These are phyloP conservation scores for Wolfiporia cocos DNA, from an alignment of 1,284 basidiomycete species.

Conservation along the genomic window DNA sequence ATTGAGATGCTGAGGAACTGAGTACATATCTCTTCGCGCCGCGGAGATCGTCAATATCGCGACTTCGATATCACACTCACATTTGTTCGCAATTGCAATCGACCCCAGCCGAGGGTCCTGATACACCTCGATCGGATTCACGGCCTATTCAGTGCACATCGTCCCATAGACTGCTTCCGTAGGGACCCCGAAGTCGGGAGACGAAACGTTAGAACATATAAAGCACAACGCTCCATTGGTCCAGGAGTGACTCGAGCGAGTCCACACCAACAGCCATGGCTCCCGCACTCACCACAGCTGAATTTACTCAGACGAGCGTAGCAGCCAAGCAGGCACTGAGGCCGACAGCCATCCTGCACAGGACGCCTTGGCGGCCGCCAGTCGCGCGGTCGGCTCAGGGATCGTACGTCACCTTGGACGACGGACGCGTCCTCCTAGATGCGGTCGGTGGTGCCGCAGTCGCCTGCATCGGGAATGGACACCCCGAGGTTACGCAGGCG, in stretches of 20 bases:
- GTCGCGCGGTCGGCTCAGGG: slow-evolving; percentile 61
- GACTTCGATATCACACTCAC: too few relatives aligned
- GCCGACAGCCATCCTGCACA: slow-evolving; percentile 27
- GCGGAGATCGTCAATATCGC: too few relatives aligned
- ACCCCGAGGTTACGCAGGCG: slow-evolving; percentile 64
- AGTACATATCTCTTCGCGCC: too few relatives aligned
- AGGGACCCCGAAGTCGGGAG: background rate
- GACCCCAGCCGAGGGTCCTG: background rate
- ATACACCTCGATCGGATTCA: background rate
- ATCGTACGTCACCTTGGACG: slow-evolving; percentile 62
- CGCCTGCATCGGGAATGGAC: slow-evolving; percentile 67
- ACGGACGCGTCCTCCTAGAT: slow-evolving; percentile 64
- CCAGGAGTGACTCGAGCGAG: too few relatives aligned
- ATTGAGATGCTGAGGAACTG: too few relatives aligned
- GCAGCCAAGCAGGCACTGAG: slow-evolving; percentile 11
- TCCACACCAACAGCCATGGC: slow-evolving; percentile 11
- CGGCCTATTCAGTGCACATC: background rate
- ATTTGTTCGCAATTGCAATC: too few relatives aligned
- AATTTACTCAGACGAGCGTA: background rate
- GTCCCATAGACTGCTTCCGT: too few relatives aligned
- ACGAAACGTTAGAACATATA: background rate
- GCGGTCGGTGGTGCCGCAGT: slow-evolving; percentile 84
- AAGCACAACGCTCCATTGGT: too few relatives aligned
- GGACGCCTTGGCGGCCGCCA: slow-evolving; percentile 64
- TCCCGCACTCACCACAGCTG: slow-evolving; percentile 12